Evolutionary conservation across 257 asterid species (phyloP), one percentile per base, ranked within the genome.

Genomic region (Petrea volubilis): DNA sequence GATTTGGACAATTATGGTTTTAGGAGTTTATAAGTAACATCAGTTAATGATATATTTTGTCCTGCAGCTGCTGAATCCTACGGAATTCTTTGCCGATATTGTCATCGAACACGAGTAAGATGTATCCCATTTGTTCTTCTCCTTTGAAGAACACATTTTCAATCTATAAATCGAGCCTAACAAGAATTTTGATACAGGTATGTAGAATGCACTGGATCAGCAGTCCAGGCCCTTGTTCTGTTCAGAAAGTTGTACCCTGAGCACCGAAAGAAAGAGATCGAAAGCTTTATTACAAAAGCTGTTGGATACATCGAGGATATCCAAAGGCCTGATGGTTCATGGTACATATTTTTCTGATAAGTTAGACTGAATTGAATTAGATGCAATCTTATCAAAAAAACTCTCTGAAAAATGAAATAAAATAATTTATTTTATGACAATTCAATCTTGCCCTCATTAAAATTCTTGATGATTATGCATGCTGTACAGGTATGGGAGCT

Each of bases 171-270:
- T n/a, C n/a, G n/a, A n/a, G 20, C 44, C 33, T 46, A 27, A 20
- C 25, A 8, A 63, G 10, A n/a, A 4, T 44, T 12, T 76, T 3
- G 70, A 79, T 12, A 74, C 20, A 90, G 93, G 70, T 91, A 90
- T 2, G 92, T 86, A 0, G 98, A 92, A 74, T 90, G 96, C 77
- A 90, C 96, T 25, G 80, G n/a, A n/a, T n/a, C n/a, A n/a, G n/a
- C n/a, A n/a, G n/a, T 92, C 18, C 92, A 88, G 63, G 89, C 98
- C 3, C 81, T 92, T 0, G 79, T 78, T 17, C 65, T 86, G 67
- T 90, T 92, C 65, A 82, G 86, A 66, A 74, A 81, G 60, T 24
- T 85, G 52, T 43, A 83, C 61, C 93, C 95, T 0, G 81, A 80
- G 25, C 94, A 92, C 64, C 70, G 96, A 25, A 79, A 79, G 60